Evolutionary conservation across 345 rosid species (phyloP).

Genomic region (Cardamine chenopodiifolia): DNA sequence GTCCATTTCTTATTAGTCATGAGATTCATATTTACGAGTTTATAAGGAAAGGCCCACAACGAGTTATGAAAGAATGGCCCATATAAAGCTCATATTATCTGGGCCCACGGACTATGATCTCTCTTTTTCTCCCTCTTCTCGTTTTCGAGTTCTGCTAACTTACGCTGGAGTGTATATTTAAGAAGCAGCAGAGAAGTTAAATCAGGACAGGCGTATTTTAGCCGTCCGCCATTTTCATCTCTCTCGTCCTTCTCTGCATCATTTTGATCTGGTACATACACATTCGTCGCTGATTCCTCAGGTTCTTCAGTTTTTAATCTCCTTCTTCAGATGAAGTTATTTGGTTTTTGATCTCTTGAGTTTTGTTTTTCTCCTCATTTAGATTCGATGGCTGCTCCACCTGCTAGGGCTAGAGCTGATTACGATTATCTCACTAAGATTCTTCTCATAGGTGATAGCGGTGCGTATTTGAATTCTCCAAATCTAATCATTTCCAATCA

Average conservation of each 20-base stretch:
- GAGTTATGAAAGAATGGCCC: neutral
- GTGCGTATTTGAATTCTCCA: slow-evolving; percentile 40
- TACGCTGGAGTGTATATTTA: slow-evolving; percentile 16
- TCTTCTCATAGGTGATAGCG: slow-evolving; percentile 76
- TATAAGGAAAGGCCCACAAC: slow-evolving; percentile 3
- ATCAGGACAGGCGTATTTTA: slow-evolving; percentile 41
- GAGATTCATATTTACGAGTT: neutral
- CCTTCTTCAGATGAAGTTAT: neutral
- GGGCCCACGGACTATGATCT: slow-evolving; percentile 3
- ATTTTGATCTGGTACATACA: slow-evolving; percentile 32
- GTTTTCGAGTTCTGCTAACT: slow-evolving; percentile 15
- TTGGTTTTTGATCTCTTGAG: slow-evolving; percentile 25
- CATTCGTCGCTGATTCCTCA: slow-evolving; percentile 24
- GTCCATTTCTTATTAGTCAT: neutral
- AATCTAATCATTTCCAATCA: neutral
- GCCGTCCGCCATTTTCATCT: slow-evolving; percentile 42
- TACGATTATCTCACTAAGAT: slow-evolving; percentile 77
- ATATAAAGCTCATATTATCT: neutral
- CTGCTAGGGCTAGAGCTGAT: slow-evolving; percentile 79
- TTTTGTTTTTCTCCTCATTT: neutral
- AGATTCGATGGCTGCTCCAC: slow-evolving; percentile 69
- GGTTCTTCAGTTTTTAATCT: slow-evolving; percentile 11
- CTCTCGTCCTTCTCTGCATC: slow-evolving; percentile 31
- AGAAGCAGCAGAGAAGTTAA: neutral
- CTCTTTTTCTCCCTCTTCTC: neutral